phyloP scores from a whole-genome alignment of 495 filamentous ascomycete species.

The Penicillium steckii region DNA sequence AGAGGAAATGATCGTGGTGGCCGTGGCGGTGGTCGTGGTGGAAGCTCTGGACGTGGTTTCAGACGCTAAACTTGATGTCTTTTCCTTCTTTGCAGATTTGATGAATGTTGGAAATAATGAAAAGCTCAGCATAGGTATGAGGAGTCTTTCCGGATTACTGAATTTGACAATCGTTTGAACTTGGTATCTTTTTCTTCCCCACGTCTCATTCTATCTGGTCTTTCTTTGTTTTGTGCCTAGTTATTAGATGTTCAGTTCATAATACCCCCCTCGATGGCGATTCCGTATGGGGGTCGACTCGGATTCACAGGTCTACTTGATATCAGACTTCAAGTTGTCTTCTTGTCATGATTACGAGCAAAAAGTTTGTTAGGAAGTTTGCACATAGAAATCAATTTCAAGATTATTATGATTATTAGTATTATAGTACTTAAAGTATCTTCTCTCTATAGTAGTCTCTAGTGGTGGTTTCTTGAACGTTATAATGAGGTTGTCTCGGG shows the following conservation, averaged over 20 bases:
- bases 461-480: neutral
- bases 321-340: constrained; percentile 8
- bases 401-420: neutral
- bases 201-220: neutral
- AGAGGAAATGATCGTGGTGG: too few species aligned
- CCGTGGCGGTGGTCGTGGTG: constrained; percentile 4
- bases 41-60: neutral
- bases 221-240: constrained; percentile 7
- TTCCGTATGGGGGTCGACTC: constrained; percentile 17
- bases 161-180: neutral
- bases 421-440: neutral
- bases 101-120: constrained; percentile 1
- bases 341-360: constrained; percentile 25
- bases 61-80: constrained; percentile 1
- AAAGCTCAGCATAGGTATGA: constrained; percentile 1
- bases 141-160: constrained; percentile 2
- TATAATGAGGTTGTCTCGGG: too few species aligned
- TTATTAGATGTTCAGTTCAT: constrained; percentile 13
- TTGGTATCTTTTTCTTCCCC: neutral
- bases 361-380: constrained; percentile 26
- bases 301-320: constrained; percentile 5
- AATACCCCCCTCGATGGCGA: constrained; percentile 23
- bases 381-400: constrained; percentile 19
- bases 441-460: neutral
- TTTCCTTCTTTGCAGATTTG: neutral